A percentile compares a stretch with the other conserved stretches of the same genome.
Conservation (phyloP, 805 yeast genomes). For the Yamadazyma takamatsuzukensis region DNA sequence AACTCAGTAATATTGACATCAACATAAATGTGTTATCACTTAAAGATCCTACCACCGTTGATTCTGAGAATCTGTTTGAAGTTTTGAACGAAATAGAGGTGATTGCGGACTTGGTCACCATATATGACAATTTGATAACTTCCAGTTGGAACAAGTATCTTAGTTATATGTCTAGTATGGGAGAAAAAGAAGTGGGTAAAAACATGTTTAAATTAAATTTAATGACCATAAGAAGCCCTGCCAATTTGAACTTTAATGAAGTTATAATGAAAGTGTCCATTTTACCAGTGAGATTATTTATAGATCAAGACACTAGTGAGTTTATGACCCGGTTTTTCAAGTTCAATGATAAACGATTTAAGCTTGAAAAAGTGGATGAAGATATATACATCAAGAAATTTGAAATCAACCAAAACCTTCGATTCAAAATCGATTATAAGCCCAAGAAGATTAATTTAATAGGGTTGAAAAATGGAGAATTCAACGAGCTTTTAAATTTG, state of each 20-base stretch:
- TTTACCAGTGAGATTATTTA: conserved; percentile 75
- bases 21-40: conserved; percentile 43
- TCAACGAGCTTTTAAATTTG: conserved; percentile 82
- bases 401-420: conserved; percentile 49
- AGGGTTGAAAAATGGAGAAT: conserved; percentile 82
- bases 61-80: conserved; percentile 30
- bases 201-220: conserved; percentile 56
- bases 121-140: conserved; percentile 56
- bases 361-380: conserved; percentile 57
- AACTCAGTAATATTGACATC: conserved; percentile 50
- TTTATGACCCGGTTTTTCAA: conserved; percentile 76
- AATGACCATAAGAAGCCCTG: conserved; percentile 61
- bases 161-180: conserved; percentile 64
- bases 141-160: conserved; percentile 90
- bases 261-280: conserved; percentile 49
- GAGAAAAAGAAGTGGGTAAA: conserved; percentile 66
- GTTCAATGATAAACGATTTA: conserved; percentile 70
- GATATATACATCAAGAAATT: conserved; percentile 66
- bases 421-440: conserved; percentile 78
- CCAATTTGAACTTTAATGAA: conserved; percentile 66
- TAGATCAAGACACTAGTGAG: conserved; percentile 92
- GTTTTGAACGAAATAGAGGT: conserved; percentile 48
- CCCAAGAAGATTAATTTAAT: conserved; percentile 85
- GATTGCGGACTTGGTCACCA: conserved; percentile 10
- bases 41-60: conserved; percentile 42